Evolutionary conservation across 2,329 filamentous ascomycete genomes (phyloP).

Genomic region (Mycocentrospora acerina): DNA sequence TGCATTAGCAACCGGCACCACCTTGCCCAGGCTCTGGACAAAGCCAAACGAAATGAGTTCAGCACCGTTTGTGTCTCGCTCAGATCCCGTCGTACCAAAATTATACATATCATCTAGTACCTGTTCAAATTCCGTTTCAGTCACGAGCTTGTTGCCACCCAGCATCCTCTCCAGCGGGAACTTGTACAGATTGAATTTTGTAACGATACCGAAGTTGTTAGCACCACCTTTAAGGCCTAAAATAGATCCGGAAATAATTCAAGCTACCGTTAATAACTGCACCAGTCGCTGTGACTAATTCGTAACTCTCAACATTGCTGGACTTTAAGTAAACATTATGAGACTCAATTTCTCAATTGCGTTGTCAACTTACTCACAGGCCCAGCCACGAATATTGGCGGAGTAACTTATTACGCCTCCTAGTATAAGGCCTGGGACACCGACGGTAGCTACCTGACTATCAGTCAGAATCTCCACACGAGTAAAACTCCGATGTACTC

Average conservation of each 20-base stretch:
- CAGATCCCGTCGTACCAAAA: background rate
- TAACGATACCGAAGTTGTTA: slow-evolving; percentile 37
- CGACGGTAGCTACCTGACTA: slow-evolving; percentile 19
- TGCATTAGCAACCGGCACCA: background rate
- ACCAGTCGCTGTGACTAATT: slow-evolving; percentile 29
- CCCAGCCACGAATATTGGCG: slow-evolving; percentile 9
- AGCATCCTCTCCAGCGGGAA: slow-evolving; percentile 20
- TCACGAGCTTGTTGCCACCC: slow-evolving; percentile 11
- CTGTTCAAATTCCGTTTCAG: background rate
- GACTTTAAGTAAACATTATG: slow-evolving; percentile 1
- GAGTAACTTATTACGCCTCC: slow-evolving; percentile 16
- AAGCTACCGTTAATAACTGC: slow-evolving; percentile 17
- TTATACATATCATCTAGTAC: background rate
- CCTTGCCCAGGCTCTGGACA: background rate
- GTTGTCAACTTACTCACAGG: slow-evolving; percentile 17
- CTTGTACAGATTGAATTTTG: slow-evolving; percentile 18
- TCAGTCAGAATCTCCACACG: background rate
- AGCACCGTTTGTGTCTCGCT: background rate
- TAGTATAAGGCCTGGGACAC: slow-evolving; percentile 25
- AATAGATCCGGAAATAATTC: slow-evolving; percentile 37
- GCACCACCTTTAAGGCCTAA: slow-evolving; percentile 37
- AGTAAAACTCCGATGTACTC: slow-evolving; percentile 2
- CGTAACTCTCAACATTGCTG: slow-evolving; percentile 34
- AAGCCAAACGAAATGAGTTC: slow-evolving; percentile 1
- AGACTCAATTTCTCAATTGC: too few relatives aligned